Base-by-base conservation (phyloP, 2,329 filamentous ascomycete genomes). In the Aureobasidium subglaciale region DNA sequence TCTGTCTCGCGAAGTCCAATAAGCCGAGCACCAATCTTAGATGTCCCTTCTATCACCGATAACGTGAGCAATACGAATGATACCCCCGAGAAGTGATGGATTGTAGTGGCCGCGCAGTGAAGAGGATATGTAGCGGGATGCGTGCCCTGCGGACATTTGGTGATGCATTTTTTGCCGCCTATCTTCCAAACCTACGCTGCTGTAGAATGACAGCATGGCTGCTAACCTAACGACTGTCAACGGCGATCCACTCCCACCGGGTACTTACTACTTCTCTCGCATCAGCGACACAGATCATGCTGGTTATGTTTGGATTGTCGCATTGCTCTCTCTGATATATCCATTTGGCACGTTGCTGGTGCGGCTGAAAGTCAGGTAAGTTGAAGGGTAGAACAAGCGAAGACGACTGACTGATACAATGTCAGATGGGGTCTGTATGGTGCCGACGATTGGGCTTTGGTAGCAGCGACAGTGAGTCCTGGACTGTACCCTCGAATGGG, bases 241-340 rank as follows among this genome's bases (percentile, higher is more conserved):
- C 13, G 50, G 50, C 20, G 38, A 13, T 35, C 50, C 50, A 29
- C 40, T 55, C 8, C 50, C 50, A 11, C 50, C 50, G 6, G 56
- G 56, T 8, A 50, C 41, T 42, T 48, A 38, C 15, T 57, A 57
- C 32, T 45, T 57, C n/a, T 54, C 56, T 16, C 46, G 42, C 11
- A 43, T 57, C 30, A 57, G 29, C 13, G 56, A 57, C 16, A 57
- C 48, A 40, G 49, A 57, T 25, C 56, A 49, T 37, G 48, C 56
- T 40, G 56, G 56, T 16, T 53, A 45, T 43, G 27, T 57, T 13
- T 52, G 40, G 46, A 52, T 57, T 20, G 42, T 43, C 27, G 56
- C 38, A 10, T 30, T 53, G 13, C 48, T 57, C n/a, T 52, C 48
- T 11, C 29, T 57, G 40, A 53, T 52, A 16, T 53, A 53, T 30